Percentiles rank a stretch among this genome's conserved stretches.
Conservation (phyloP, 805 yeast genomes). For the Kurtzmaniella fragi region DNA sequence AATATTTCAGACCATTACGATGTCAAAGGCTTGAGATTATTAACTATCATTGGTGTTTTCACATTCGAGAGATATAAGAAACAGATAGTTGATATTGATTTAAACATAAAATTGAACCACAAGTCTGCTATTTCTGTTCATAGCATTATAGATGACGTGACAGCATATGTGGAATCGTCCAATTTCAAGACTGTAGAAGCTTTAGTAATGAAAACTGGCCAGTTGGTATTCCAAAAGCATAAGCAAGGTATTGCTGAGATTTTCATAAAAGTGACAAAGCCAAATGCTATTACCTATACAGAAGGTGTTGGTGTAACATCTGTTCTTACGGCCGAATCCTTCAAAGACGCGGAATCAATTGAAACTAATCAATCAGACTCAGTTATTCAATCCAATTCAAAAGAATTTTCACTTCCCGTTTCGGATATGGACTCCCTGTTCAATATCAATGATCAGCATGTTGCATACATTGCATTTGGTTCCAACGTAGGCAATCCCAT, state of each 20-base stretch:
- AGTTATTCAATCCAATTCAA: slow-evolving; percentile 5
- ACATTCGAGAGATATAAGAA: slow-evolving; percentile 79
- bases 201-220: slow-evolving; percentile 67
- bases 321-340: slow-evolving; percentile 40
- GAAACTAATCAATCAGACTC: slow-evolving; percentile 6
- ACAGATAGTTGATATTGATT: slow-evolving; percentile 70
- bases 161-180: slow-evolving; percentile 64
- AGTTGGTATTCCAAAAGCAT: slow-evolving; percentile 43
- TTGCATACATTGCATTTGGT: slow-evolving; percentile 82
- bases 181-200: slow-evolving; percentile 93
- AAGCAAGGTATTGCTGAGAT: slow-evolving; percentile 28
- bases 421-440: slow-evolving; percentile 9
- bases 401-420: slow-evolving; percentile 29
- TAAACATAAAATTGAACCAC: slow-evolving; percentile 24
- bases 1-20: slow-evolving; percentile 17
- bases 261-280: slow-evolving; percentile 68
- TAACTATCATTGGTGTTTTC: slow-evolving; percentile 89
- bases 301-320: slow-evolving; percentile 88
- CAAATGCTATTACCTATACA: slow-evolving; percentile 82
- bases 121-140: slow-evolving; percentile 34
- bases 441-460: slow-evolving; percentile 27
- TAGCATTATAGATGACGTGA: slow-evolving; percentile 43
- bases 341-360: slow-evolving; percentile 21
- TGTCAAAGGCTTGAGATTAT: slow-evolving; percentile 50
- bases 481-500: slow-evolving; percentile 76